phyloP scores from a whole-genome alignment of 805 yeast species.

The Yamadazyma tumulicola region DNA sequence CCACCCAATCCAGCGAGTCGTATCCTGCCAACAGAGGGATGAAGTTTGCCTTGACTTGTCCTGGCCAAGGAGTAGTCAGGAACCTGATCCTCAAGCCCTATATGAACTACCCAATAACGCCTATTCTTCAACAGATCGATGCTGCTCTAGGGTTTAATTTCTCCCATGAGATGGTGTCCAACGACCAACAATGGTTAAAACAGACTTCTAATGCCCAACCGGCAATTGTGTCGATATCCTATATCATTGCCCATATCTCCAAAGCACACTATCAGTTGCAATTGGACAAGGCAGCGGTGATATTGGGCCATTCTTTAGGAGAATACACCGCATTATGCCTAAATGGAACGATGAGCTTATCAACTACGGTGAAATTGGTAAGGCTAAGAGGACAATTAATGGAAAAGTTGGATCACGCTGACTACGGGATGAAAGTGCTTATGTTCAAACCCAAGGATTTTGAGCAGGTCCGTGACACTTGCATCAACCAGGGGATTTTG shows the following conservation, averaged over 20 bases:
- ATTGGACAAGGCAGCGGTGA: slow-evolving; percentile 16
- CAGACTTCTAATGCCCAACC: slow-evolving; percentile 53
- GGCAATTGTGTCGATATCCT: slow-evolving; percentile 44
- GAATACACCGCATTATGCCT: slow-evolving; percentile 44
- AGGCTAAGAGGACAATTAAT: slow-evolving; percentile 42
- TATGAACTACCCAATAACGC: slow-evolving; percentile 8
- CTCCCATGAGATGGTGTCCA: slow-evolving; percentile 15
- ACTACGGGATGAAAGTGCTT: slow-evolving; percentile 35
- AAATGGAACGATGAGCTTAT: slow-evolving; percentile 31
- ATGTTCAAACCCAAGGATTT: slow-evolving; percentile 23
- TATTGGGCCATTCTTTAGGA: slow-evolving; percentile 51
- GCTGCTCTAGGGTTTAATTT: slow-evolving; percentile 21
- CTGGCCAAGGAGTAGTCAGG: slow-evolving; percentile 32
- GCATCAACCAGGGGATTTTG: slow-evolving; percentile 24
- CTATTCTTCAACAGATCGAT: slow-evolving; percentile 16
- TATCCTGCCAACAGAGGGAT: too few species aligned
- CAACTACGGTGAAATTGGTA: slow-evolving; percentile 40
- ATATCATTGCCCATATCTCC: slow-evolving; percentile 22
- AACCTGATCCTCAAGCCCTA: slow-evolving; percentile 21
- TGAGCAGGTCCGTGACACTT: slow-evolving; percentile 18
- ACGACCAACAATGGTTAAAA: slow-evolving; percentile 18
- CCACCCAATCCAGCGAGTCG: too few species aligned
- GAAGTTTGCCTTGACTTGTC: slow-evolving; percentile 29
- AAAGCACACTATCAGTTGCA: slow-evolving; percentile 17
- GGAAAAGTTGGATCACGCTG: slow-evolving; percentile 20